Evolutionary conservation across 352 stramenopile species (phyloP).

Genomic region (Globisporangium splendens): DNA sequence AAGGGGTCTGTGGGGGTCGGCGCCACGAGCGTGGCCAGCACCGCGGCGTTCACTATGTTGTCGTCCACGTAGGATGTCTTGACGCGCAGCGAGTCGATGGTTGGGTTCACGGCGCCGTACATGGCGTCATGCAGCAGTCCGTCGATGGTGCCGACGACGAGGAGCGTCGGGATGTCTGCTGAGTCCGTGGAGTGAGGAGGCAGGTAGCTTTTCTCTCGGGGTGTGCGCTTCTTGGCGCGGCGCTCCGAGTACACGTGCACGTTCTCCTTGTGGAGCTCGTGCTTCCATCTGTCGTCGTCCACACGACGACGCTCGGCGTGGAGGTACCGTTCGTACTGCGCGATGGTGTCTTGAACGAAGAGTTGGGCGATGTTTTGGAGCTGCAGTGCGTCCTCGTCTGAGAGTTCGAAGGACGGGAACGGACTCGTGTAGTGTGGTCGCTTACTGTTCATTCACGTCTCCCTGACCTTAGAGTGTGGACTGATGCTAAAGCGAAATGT

Average conservation of each 20-base stretch:
- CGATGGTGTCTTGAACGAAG: too few relatives aligned
- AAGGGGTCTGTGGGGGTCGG: slow-evolving; percentile 50
- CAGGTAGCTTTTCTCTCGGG: neutral
- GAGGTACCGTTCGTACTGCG: too few relatives aligned
- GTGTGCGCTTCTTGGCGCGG: neutral
- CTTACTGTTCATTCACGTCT: too few relatives aligned
- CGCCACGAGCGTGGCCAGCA: slow-evolving; percentile 41
- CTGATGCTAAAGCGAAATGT: too few relatives aligned
- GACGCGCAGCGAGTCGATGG: slow-evolving; percentile 41
- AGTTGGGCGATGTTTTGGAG: too few relatives aligned
- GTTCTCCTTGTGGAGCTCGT: slow-evolving; percentile 1
- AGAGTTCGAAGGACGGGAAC: too few relatives aligned
- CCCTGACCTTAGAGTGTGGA: too few relatives aligned
- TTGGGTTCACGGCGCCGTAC: slow-evolving; percentile 40
- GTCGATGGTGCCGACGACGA: slow-evolving; percentile 45
- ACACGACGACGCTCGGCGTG: too few relatives aligned
- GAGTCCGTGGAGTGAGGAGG: neutral
- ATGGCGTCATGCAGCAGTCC: slow-evolving; percentile 57
- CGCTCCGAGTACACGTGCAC: slow-evolving; percentile 4
- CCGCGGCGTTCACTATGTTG: slow-evolving; percentile 39
- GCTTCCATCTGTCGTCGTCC: too few relatives aligned
- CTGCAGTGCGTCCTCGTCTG: too few relatives aligned
- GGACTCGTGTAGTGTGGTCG: too few relatives aligned
- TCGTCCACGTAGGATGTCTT: slow-evolving; percentile 48
- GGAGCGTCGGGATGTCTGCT: slow-evolving; percentile 33